These are phyloP conservation scores for Kluyveromyces dobzhanskii DNA, from an alignment of 805 yeast genomes.

Conservation along the genomic window DNA sequence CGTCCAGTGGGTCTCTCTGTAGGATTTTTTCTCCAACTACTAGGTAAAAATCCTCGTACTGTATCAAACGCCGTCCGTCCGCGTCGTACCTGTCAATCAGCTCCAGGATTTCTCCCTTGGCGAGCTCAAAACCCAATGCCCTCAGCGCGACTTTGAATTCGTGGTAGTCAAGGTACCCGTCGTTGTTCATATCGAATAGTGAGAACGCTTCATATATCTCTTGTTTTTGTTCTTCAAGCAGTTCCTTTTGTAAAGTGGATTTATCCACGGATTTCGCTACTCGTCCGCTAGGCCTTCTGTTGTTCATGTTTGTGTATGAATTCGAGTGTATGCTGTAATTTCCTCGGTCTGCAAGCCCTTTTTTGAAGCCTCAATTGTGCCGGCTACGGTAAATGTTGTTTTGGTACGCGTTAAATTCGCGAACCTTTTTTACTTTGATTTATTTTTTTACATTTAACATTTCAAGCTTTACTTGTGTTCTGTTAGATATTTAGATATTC, in stretches of 20 bases:
- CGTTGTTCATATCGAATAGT: constrained; percentile 86
- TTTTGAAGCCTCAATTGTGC: too few relatives aligned
- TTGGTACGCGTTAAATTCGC: too few relatives aligned
- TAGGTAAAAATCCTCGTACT: constrained; percentile 70
- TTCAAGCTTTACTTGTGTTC: too few relatives aligned
- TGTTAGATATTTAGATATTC: too few relatives aligned
- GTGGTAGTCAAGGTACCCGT: constrained; percentile 84
- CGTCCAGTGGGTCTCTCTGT: constrained; percentile 88
- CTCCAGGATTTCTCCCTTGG: constrained; percentile 65
- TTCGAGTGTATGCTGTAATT: too few relatives aligned
- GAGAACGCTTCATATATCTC: constrained; percentile 90
- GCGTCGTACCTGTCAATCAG: constrained; percentile 76
- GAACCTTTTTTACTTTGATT: too few relatives aligned
- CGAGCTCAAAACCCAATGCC: constrained; percentile 84
- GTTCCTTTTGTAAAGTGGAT: constrained; percentile 37
- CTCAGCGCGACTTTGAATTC: constrained; percentile 89
- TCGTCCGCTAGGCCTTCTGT: constrained; percentile 7
- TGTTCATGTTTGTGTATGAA: constrained; percentile 6
- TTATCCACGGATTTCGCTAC: constrained; percentile 6
- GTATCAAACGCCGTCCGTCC: constrained; percentile 62
- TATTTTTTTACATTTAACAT: too few relatives aligned
- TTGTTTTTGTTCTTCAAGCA: constrained; percentile 79
- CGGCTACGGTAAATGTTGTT: too few relatives aligned
- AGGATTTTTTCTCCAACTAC: constrained; percentile 72
- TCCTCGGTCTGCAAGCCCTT: too few relatives aligned